Evolutionary conservation across 1,284 basidiomycete species (phyloP).

Genomic region (Leccinum angustisporum): DNA sequence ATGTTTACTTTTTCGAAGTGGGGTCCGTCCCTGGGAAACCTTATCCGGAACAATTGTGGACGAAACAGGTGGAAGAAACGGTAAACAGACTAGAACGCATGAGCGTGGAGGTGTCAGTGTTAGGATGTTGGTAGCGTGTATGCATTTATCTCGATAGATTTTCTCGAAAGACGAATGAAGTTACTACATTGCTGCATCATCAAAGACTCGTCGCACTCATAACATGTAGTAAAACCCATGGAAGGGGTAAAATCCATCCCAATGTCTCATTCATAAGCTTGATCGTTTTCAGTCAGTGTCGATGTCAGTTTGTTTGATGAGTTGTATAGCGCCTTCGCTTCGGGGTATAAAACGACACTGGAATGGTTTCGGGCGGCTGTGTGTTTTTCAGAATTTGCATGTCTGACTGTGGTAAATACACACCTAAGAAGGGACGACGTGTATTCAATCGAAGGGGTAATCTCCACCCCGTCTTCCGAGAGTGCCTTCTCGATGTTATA

Average conservation of each 20-base stretch:
- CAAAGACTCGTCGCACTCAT: background rate
- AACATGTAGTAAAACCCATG: background rate
- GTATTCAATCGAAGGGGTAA: slow-evolving; percentile 42
- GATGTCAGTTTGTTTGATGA: slow-evolving; percentile 16
- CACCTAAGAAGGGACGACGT: slow-evolving; percentile 46
- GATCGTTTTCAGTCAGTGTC: background rate
- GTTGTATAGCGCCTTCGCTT: slow-evolving; percentile 30
- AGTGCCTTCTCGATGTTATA: slow-evolving; percentile 42
- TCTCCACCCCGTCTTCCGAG: slow-evolving; percentile 42
- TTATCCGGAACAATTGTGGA: slow-evolving; percentile 19
- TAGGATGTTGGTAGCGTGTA: slow-evolving; percentile 45
- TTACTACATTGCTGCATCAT: slow-evolving; percentile 2
- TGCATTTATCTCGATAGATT: background rate
- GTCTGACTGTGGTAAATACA: slow-evolving; percentile 6
- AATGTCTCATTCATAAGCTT: background rate
- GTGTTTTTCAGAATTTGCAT: slow-evolving; percentile 20
- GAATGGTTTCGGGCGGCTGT: slow-evolving; percentile 46
- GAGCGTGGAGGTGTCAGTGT: slow-evolving; percentile 28
- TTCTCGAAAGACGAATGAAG: background rate
- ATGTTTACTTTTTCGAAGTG: slow-evolving; percentile 62
- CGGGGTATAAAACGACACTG: slow-evolving; percentile 42
- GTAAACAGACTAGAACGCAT: slow-evolving; percentile 17
- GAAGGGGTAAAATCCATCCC: background rate
- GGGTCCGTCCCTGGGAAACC: slow-evolving; percentile 16
- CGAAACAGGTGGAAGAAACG: slow-evolving; percentile 17